These are phyloP conservation scores for Coemansia sp. DNA, from an alignment of 192 early-diverging fungal genomes.

Conservation along the genomic window DNA sequence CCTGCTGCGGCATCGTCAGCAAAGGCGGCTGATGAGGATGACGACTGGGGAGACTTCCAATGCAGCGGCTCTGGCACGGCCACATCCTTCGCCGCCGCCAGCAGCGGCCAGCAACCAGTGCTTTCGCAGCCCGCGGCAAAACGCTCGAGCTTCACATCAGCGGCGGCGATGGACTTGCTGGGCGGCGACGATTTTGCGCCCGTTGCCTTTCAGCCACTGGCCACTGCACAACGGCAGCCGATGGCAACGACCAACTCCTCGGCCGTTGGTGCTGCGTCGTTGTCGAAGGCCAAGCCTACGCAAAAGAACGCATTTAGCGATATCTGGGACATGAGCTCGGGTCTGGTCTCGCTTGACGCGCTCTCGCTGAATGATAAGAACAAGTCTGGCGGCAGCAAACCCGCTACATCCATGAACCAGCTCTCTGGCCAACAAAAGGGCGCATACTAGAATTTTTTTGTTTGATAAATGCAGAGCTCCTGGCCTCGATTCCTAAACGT, in stretches of 20 bases:
- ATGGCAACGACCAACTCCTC: neutral
- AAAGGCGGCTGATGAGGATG: slow-evolving; percentile 42
- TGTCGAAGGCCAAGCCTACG: slow-evolving; percentile 6
- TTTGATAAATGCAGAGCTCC: neutral
- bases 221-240: slow-evolving; percentile 2
- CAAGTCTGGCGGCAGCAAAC: slow-evolving; percentile 11
- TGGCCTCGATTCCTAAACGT: too few relatives aligned
- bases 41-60: slow-evolving; percentile 84
- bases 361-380: slow-evolving; percentile 59
- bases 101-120: slow-evolving; percentile 4
- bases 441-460: slow-evolving; percentile 2
- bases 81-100: slow-evolving; percentile 1
- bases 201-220: slow-evolving; percentile 25
- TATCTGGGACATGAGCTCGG: slow-evolving; percentile 70
- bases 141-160: slow-evolving; percentile 7
- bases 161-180: slow-evolving; percentile 25
- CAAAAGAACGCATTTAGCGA: slow-evolving; percentile 53
- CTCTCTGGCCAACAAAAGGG: slow-evolving; percentile 24
- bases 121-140: slow-evolving; percentile 14
- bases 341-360: slow-evolving; percentile 70
- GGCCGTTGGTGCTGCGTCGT: neutral
- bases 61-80: slow-evolving; percentile 2
- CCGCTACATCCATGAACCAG: slow-evolving; percentile 45
- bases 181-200: slow-evolving; percentile 20
- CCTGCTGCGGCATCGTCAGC: slow-evolving; percentile 11